Base-by-base conservation (phyloP, 768 basidiomycete genomes). In the Suillus discolor region DNA sequence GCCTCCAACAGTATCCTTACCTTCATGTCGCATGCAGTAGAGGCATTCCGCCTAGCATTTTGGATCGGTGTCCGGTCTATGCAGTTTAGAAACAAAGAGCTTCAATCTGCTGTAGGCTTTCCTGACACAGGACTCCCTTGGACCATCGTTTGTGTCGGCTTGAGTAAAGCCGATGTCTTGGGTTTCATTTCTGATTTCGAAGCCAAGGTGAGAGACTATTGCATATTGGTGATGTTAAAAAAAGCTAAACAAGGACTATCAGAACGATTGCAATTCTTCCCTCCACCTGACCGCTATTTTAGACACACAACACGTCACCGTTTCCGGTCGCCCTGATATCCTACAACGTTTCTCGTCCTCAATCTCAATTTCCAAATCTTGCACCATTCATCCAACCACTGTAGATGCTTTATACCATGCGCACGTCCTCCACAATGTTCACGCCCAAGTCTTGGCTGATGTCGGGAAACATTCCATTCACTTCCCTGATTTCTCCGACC, bases 281-380 rank as follows among this genome's bases (percentile, higher is more conserved):
- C 73, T 89, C 70, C 79, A 74, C 70, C 74, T 89, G 54, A 87
- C 87, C 1, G 84, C 86, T 11, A 76, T 86, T 65, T 77, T 85
- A 59, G 82, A 83, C 65, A 77, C 80, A 62, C 74, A 68, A 13
- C 83, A 79, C 63, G 75, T 87, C 62, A 88, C 88, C 13, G 75
- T 89, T 59, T 89, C 88, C 3, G 89, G 88, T 28, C 81, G 77
- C 59, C 88, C 88, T 3, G 82, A 85, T 66, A 62, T 81, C 55
- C 74, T 90, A 38, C 71, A 75, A 8, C 71, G 71, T 31, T 88
- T 89, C 71, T 75, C 79, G 8, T 68, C 69, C 18, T 76, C 70
- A 8, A 68, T 85, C 49, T 34, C 57, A 25, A 59, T 41, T 6
- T 77, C 80, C 25, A 68, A 75, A 4, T 72, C 70, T 23, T 78